Conservation (phyloP, 306 rosid species). For the Pterocarpus santalinus region DNA sequence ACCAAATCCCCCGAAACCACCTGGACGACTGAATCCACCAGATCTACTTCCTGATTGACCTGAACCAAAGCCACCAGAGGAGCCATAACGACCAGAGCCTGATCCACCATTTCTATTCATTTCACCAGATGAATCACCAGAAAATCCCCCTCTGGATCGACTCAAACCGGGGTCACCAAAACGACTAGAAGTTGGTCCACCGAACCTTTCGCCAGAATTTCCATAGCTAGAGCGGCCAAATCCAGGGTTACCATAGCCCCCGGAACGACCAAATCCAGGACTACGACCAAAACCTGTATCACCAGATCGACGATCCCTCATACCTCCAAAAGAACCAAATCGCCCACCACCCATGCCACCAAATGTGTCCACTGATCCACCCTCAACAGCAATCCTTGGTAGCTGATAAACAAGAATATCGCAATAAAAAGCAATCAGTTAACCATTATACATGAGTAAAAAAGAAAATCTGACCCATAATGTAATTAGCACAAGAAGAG, state of each 20-base stretch:
- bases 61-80: constrained; percentile 58
- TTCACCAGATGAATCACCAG: constrained; percentile 48
- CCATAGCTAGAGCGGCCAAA: constrained; percentile 63
- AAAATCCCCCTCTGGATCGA: constrained; percentile 55
- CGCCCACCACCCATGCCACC: constrained; percentile 66
- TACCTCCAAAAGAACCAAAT: constrained; percentile 56
- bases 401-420: constrained; percentile 66
- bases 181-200: constrained; percentile 58
- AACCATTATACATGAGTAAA: constrained; percentile 14
- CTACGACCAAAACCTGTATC: constrained; percentile 58
- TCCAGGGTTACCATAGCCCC: constrained; percentile 52
- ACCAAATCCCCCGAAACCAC: constrained; percentile 43
- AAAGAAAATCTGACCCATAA: background rate
- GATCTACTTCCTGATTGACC: constrained; percentile 57
- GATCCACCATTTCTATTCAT: constrained; percentile 52
- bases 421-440: constrained; percentile 35
- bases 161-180: constrained; percentile 57
- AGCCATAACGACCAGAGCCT: constrained; percentile 60
- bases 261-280: constrained; percentile 62
- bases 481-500: constrained; percentile 4
- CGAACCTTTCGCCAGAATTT: constrained; percentile 49
- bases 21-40: constrained; percentile 49
- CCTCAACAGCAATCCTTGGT: constrained; percentile 71
- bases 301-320: constrained; percentile 57
- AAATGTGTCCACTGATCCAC: constrained; percentile 57